These are phyloP conservation scores for Entonaema liquescens DNA, from an alignment of 495 filamentous ascomycete species.

Conservation along the genomic window DNA sequence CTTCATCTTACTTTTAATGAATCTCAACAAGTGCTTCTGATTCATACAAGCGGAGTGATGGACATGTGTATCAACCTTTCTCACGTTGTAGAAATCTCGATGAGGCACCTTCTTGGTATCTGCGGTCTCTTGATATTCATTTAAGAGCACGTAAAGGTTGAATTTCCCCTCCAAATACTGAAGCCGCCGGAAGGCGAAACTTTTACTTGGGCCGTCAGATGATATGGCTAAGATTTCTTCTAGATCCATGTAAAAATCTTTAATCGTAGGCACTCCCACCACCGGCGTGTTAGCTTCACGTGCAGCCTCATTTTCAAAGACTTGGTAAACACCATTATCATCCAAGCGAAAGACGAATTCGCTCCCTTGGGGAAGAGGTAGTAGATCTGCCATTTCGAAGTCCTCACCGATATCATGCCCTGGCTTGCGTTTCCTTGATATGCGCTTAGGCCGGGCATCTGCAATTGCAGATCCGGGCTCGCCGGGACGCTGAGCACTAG, in stretches of 20 bases:
- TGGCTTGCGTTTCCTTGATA: conserved; percentile 75
- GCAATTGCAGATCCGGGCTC: conserved; percentile 18
- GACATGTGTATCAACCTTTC: conserved; percentile 98
- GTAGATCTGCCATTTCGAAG: conserved; percentile 80
- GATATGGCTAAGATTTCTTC: conserved; percentile 84
- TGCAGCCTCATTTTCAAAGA: conserved; percentile 75
- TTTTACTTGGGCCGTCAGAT: conserved; percentile 94
- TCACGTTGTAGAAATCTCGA: conserved; percentile 97
- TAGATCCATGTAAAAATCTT: conserved; percentile 95
- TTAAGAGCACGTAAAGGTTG: conserved; percentile 88
- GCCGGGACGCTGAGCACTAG: conserved; percentile 11
- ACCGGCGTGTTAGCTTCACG: conserved; percentile 71
- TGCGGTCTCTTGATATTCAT: conserved; percentile 97
- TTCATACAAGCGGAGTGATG: conserved; percentile 99
- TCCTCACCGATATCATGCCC: conserved; percentile 92
- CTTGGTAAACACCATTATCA: conserved; percentile 86
- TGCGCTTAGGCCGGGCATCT: conserved; percentile 43
- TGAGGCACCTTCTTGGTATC: conserved; percentile 98
- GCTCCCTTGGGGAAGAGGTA: conserved; percentile 73
- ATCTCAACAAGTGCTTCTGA: conserved; percentile 95
- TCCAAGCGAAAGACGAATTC: conserved; percentile 81
- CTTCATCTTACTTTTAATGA: conserved; percentile 99
- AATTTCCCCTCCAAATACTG: conserved; percentile 97
- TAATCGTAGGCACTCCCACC: conserved; percentile 83
- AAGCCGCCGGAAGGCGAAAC: conserved; percentile 91